Base-by-base conservation (phyloP, 169 alveolate species). In the Eimeria mitis region DNA sequence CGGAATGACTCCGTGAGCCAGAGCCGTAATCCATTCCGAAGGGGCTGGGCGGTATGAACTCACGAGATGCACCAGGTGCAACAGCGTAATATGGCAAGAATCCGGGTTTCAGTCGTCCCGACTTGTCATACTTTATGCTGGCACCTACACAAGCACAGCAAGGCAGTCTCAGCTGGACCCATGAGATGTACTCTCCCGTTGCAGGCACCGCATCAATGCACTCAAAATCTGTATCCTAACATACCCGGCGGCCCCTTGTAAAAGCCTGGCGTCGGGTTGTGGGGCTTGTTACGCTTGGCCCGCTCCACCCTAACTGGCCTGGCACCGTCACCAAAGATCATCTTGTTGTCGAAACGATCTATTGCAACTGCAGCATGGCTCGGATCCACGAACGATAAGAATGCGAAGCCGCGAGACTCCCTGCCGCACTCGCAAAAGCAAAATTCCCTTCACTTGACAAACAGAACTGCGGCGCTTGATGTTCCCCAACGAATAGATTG, bases 201-300 rank as follows among this genome's bases (percentile, higher is more conserved):
- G n/a, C 89, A 31, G 25, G 49, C n/a, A 47, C 47, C 28, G 89
- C n/a, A 23, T 34, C 37, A 0, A 8, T 13, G 25, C 6, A 11
- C 23, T 14, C 42, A 4, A 21, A 9, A 31, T 25, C 59, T 11
- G 76, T 0, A n/a, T 49, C n/a, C 7, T 2, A 61, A 87, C 89
- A 34, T 37, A 95, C 97, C 97, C 7, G 97, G 97, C 28, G 97
- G 97, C 28, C 97, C 97, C 52, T 88, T 83, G 76, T 95, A 95
- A 25, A 70, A 73, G 34, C 97, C 97, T 37, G 97, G 97, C 0
- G 97, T 95, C 34, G 97, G 97, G 7, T 95, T 81, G 37, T 95
- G 97, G 16, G 97, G 97, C 75, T 83, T 68, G 81, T 95, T 89
- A 76, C 97, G 95, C 34, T 89, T 95, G 34, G 97, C 95, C 25